A percentile compares a stretch with the other conserved stretches of the same genome.
Evolutionary conservation across 2,329 filamentous ascomycete species (phyloP).

Genomic region (Colletotrichum siamense): DNA sequence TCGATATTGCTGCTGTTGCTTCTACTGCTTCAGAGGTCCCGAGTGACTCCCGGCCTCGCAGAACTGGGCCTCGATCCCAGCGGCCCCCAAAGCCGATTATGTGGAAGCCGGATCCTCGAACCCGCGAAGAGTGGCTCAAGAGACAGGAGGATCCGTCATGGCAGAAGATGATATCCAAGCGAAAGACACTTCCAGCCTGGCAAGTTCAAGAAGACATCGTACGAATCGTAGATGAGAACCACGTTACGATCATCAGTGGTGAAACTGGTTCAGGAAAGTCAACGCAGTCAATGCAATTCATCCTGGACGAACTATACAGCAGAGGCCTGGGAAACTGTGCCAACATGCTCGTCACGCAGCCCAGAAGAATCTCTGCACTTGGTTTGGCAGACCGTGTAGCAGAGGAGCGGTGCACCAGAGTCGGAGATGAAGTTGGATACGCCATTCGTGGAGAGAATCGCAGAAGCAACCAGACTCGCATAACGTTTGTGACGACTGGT

Average conservation of each 20-base stretch:
- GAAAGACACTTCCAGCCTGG: slow-evolving; percentile 87
- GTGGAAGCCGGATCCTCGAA: slow-evolving; percentile 66
- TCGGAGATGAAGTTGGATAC: slow-evolving; percentile 91
- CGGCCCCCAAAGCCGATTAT: slow-evolving; percentile 64
- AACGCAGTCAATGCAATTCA: slow-evolving; percentile 95
- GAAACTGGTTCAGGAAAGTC: slow-evolving; percentile 98
- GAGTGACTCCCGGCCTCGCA: slow-evolving; percentile 28
- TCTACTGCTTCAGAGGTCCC: slow-evolving; percentile 66
- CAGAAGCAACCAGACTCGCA: slow-evolving; percentile 75
- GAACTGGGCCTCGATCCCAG: slow-evolving; percentile 33
- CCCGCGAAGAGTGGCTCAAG: slow-evolving; percentile 71
- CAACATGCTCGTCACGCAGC: slow-evolving; percentile 96
- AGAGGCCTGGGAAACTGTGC: slow-evolving; percentile 75
- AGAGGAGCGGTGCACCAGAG: slow-evolving; percentile 81
- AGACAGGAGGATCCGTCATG: slow-evolving; percentile 70
- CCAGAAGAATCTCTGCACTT: slow-evolving; percentile 90
- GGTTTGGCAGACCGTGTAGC: slow-evolving; percentile 94
- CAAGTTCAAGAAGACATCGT: slow-evolving; percentile 79
- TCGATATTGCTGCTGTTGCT: slow-evolving; percentile 82
- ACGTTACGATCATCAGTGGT: slow-evolving; percentile 96
- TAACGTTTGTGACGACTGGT: slow-evolving; percentile 96
- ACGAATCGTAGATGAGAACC: slow-evolving; percentile 73
- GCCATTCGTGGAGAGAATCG: slow-evolving; percentile 90
- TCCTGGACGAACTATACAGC: slow-evolving; percentile 88
- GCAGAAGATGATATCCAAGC: slow-evolving; percentile 75